Conservation (phyloP, 257 asterid genomes). For the Fraxinus quadrangulata region DNA sequence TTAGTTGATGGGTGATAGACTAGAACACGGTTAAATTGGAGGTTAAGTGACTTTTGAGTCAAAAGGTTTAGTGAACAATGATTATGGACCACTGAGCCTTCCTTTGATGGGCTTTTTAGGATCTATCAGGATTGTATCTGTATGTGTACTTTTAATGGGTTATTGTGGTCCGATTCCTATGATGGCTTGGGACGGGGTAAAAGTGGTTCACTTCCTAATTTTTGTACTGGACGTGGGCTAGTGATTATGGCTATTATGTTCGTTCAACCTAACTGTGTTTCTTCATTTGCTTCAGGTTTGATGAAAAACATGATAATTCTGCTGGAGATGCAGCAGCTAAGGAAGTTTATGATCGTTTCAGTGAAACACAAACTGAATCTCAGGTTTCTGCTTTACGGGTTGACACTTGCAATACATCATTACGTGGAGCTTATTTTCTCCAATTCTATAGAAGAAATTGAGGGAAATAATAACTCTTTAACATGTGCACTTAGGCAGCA, state of each 20-base stretch:
- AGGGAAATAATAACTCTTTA: not conserved
- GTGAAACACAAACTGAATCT: constrained; percentile 92
- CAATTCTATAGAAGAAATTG: not conserved
- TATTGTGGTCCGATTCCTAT: not conserved
- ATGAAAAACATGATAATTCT: constrained; percentile 47
- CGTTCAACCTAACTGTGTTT: not conserved
- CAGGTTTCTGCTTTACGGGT: constrained; percentile 57
- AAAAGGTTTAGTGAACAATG: too few species aligned
- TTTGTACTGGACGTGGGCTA: not conserved
- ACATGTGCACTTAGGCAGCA: too few species aligned
- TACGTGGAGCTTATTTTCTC: constrained; percentile 16
- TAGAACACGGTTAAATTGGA: not conserved
- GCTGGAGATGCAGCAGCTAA: constrained; percentile 43
- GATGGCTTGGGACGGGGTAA: constrained; percentile 3
- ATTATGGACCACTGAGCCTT: not conserved
- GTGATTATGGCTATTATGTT: constrained; percentile 10
- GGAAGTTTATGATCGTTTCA: constrained; percentile 63
- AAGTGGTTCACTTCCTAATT: not conserved
- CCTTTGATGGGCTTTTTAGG: not conserved
- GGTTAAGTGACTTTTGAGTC: not conserved
- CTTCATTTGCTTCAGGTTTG: constrained; percentile 50
- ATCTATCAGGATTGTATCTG: not conserved
- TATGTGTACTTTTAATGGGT: not conserved
- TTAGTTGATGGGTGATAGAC: not conserved
- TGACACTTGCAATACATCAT: constrained; percentile 15